A percentile compares a stretch with the other conserved stretches of the same genome.
phyloP scores from a whole-genome alignment of 371 early-diverging fungal species.

The Mucor piriformis region DNA sequence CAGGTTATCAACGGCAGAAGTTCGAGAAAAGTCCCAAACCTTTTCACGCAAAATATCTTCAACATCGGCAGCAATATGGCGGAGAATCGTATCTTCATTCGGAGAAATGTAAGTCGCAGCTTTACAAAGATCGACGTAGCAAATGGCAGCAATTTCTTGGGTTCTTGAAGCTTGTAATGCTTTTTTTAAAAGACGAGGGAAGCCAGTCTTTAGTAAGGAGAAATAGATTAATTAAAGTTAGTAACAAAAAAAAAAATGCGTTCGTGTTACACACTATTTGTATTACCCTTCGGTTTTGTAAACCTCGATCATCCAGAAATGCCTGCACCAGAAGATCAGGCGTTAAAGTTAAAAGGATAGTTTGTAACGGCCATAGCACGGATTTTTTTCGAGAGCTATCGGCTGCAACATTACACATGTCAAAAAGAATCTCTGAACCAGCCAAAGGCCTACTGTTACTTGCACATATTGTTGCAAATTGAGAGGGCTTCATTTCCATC shows the following conservation, averaged over 20 bases:
- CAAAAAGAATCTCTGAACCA: slow-evolving; percentile 79
- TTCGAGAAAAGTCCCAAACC: slow-evolving; percentile 56
- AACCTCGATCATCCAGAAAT: slow-evolving; percentile 45
- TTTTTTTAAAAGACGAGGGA: slow-evolving; percentile 68
- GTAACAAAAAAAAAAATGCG: background rate
- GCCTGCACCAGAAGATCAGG: slow-evolving; percentile 73
- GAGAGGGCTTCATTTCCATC: slow-evolving; percentile 78
- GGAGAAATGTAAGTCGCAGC: slow-evolving; percentile 70
- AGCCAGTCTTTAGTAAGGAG: slow-evolving; percentile 45
- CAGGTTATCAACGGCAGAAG: slow-evolving; percentile 22
- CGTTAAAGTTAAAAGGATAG: slow-evolving; percentile 72
- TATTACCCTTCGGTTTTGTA: slow-evolving; percentile 41
- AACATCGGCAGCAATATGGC: slow-evolving; percentile 67
- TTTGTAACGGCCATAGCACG: slow-evolving; percentile 81
- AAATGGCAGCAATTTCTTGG: slow-evolving; percentile 69
- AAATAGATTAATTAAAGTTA: background rate
- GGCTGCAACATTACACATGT: slow-evolving; percentile 65
- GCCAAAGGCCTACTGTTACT: slow-evolving; percentile 66
- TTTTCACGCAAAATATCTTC: slow-evolving; percentile 71
- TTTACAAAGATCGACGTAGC: slow-evolving; percentile 76
- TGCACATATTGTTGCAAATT: slow-evolving; percentile 72
- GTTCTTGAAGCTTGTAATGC: slow-evolving; percentile 54
- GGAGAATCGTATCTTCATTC: slow-evolving; percentile 63
- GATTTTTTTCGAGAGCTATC: slow-evolving; percentile 66
- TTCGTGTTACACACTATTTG: background rate